A percentile compares a stretch with the other conserved stretches of the same genome.
Conservation (phyloP, 495 filamentous ascomycete genomes). For the Penicilliopsis zonata region DNA sequence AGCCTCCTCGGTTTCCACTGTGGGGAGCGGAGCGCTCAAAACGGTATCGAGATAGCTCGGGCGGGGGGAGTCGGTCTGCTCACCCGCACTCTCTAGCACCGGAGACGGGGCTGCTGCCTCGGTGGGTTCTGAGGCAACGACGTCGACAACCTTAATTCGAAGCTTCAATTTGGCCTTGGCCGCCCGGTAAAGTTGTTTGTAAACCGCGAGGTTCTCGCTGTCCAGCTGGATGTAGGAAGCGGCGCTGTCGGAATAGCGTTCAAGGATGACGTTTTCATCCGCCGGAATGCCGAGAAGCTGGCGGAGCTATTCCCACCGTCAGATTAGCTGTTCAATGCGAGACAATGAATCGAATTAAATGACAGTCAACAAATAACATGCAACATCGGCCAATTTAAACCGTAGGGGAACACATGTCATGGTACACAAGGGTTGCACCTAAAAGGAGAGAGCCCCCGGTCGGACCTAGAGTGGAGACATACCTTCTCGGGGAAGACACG, state of each 20-base stretch:
- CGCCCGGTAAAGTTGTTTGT: constrained; percentile 94
- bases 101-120: constrained; percentile 3
- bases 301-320: constrained; percentile 80
- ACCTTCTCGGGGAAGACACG: constrained; percentile 76
- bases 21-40: constrained; percentile 21
- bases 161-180: constrained; percentile 98
- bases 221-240: constrained; percentile 70
- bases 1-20: constrained; percentile 7
- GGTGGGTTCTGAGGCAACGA: constrained; percentile 2
- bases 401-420: too few relatives aligned
- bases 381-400: too few relatives aligned
- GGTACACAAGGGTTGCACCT: too few relatives aligned
- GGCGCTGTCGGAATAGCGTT: constrained; percentile 95
- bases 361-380: too few relatives aligned
- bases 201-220: constrained; percentile 62
- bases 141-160: constrained; percentile 47
- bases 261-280: constrained; percentile 59
- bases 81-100: constrained; percentile 1
- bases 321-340: too few relatives aligned
- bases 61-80: constrained; percentile 11
- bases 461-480: constrained; percentile 36
- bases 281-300: constrained; percentile 56
- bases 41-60: constrained; percentile 34
- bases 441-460: constrained; percentile 11
- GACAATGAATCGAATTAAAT: too few relatives aligned